phyloP scores from a whole-genome alignment of 495 filamentous ascomycete genomes.

The Neurospora sp. region DNA sequence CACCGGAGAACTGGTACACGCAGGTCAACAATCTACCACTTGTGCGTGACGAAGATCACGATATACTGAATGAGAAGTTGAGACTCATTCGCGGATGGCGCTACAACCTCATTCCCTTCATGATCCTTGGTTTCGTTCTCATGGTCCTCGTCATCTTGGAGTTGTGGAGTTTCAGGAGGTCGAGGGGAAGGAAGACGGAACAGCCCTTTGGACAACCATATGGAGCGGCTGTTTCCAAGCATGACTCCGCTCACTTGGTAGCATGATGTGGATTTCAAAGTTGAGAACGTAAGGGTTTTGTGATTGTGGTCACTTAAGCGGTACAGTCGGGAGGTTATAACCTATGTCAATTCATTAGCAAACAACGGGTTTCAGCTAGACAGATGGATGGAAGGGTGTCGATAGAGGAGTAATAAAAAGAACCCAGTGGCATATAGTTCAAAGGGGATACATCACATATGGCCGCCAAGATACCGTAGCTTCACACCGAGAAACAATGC shows the following conservation, averaged over 20 bases:
- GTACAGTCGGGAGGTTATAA: not conserved
- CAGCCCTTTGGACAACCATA: not conserved
- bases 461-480: not conserved
- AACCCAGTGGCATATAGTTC: not conserved
- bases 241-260: not conserved
- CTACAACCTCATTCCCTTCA: slow-evolving; percentile 45
- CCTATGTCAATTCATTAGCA: not conserved
- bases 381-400: not conserved
- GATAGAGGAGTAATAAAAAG: not conserved
- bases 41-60: slow-evolving; percentile 14
- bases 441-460: not conserved
- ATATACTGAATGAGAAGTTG: slow-evolving; percentile 32
- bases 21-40: slow-evolving; percentile 40
- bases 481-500: not conserved
- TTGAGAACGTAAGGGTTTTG: not conserved
- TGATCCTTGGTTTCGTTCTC: slow-evolving; percentile 34
- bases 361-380: not conserved
- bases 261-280: not conserved
- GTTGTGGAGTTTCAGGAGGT: slow-evolving; percentile 8
- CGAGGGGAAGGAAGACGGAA: not conserved
- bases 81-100: slow-evolving; percentile 40
- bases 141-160: slow-evolving; percentile 37
- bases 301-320: not conserved
- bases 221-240: not conserved
- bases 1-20: slow-evolving; percentile 46